Conservation (phyloP, 164 flowering plant genomes). For the Echeveria elegans region DNA sequence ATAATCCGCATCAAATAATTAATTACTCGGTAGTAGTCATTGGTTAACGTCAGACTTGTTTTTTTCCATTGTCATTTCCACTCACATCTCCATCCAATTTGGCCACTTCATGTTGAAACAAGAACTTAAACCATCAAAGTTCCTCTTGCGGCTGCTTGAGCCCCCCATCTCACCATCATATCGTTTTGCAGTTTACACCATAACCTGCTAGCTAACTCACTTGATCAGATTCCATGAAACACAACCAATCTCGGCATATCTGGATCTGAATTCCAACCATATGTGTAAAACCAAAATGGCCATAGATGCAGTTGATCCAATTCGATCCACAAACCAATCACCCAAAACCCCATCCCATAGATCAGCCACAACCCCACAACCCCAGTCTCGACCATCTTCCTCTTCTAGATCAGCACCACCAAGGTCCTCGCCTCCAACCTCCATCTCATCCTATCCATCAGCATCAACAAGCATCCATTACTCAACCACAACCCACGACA, state of each 20-base stretch:
- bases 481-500: slow-evolving; percentile 15
- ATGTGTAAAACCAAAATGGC: slow-evolving; percentile 31
- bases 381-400: slow-evolving; percentile 5
- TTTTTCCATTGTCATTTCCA: slow-evolving; percentile 6
- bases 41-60: no score
- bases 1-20: neutral
- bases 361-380: neutral
- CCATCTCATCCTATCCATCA: slow-evolving; percentile 9
- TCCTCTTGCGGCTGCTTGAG: neutral
- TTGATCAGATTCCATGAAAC: neutral
- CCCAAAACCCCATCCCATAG: slow-evolving; percentile 1
- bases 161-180: neutral
- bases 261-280: slow-evolving; percentile 1
- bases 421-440: neutral
- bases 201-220: neutral
- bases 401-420: slow-evolving; percentile 1
- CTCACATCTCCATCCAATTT: neutral
- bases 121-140: neutral
- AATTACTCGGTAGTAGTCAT: neutral
- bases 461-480: slow-evolving; percentile 9
- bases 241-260: neutral
- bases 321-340: neutral
- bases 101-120: neutral
- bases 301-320: slow-evolving; percentile 12
- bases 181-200: no score